phyloP scores from a whole-genome alignment of 164 flowering plant genomes.

The Buxus sempervirens region DNA sequence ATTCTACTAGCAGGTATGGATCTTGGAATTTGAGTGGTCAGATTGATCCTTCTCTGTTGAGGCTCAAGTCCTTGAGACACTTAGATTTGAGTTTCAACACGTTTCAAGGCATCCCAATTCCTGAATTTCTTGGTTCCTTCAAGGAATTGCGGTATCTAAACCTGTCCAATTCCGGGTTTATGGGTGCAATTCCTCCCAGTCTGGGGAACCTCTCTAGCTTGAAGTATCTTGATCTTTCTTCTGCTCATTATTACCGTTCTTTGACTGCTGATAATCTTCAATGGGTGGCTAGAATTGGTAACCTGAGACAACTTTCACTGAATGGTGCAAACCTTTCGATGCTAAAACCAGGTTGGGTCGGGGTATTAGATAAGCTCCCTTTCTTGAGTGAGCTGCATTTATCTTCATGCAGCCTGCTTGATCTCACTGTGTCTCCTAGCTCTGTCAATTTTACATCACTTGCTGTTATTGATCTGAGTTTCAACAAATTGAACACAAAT shows the following conservation, averaged over 20 bases:
- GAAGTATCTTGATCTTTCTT: conserved; percentile 26
- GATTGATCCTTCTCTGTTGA: conserved; percentile 31
- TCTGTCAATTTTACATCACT: too few relatives aligned
- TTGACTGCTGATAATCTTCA: conserved; percentile 17
- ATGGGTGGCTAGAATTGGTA: conserved; percentile 23
- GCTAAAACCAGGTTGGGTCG: conserved; percentile 12
- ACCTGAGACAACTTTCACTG: conserved; percentile 25
- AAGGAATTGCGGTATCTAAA: conserved; percentile 24
- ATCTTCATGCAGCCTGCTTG: conserved; percentile 16
- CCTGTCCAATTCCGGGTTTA: conserved; percentile 28
- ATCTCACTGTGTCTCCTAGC: conserved; percentile 14
- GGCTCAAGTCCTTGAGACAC: too few relatives aligned
- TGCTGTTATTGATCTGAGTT: conserved; percentile 31
- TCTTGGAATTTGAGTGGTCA: too few relatives aligned
- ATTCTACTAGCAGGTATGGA: too few relatives aligned
- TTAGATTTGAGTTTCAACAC: conserved; percentile 30
- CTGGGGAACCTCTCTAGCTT: too few relatives aligned
- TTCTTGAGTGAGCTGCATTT: conserved; percentile 23
- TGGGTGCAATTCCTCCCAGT: too few relatives aligned
- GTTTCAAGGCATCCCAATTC: conserved; percentile 23
- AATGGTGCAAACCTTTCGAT: conserved; percentile 19
- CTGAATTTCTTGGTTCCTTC: conserved; percentile 29
- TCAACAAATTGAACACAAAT: conserved; percentile 13
- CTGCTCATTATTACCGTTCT: neutral
- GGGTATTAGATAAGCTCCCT: conserved; percentile 18